Percentiles rank a stretch among this genome's conserved stretches.
Evolutionary conservation across 306 rosid species (phyloP).

Genomic region (Vicia faba): DNA sequence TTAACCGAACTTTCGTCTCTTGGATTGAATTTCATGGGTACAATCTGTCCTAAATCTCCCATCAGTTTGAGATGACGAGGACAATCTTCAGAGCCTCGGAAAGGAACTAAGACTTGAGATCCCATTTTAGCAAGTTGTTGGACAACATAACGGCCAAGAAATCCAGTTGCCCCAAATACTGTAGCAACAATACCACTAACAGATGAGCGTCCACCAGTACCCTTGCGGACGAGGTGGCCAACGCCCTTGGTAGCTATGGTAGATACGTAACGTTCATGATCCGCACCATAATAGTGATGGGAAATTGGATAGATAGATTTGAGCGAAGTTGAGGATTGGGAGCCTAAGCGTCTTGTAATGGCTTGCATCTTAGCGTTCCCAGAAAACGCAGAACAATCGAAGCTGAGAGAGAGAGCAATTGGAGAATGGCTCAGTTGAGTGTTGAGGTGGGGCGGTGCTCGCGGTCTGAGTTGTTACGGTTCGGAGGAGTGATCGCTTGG

Average conservation of each 20-base stretch:
- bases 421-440: too few species aligned
- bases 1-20: constrained; percentile 92
- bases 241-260: constrained; percentile 74
- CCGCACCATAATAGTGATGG: constrained; percentile 62
- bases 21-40: constrained; percentile 95
- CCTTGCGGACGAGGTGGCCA: constrained; percentile 92
- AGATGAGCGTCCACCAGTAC: constrained; percentile 98
- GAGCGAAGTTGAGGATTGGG: constrained; percentile 51
- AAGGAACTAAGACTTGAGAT: constrained; percentile 90
- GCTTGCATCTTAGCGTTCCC: constrained; percentile 75
- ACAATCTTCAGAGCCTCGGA: constrained; percentile 92
- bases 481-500: too few species aligned
- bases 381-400: neutral
- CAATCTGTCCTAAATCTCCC: constrained; percentile 99
- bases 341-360: constrained; percentile 69
- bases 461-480: too few species aligned
- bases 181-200: constrained; percentile 95
- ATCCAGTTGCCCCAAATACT: constrained; percentile 97
- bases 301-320: constrained; percentile 62
- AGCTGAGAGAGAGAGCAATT: neutral
- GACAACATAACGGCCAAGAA: constrained; percentile 97
- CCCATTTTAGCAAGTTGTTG: constrained; percentile 99
- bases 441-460: too few species aligned
- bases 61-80: constrained; percentile 94
- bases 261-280: constrained; percentile 68